Percentiles rank a stretch among this genome's conserved stretches.
Conservation (phyloP, 441 rosid species). For the Melastoma candidum region DNA sequence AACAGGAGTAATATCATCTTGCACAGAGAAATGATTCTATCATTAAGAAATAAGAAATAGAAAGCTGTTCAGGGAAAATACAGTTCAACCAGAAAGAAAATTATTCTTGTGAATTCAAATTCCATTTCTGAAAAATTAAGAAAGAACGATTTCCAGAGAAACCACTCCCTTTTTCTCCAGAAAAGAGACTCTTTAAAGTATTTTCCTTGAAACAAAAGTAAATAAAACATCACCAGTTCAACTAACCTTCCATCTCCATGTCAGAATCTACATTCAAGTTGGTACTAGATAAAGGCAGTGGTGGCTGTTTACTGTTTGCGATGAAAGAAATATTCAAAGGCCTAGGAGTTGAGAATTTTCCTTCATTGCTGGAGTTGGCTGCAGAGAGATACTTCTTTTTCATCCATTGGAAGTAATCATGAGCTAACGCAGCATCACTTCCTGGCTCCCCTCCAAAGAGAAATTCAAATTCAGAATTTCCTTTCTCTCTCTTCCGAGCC, state of each 20-base stretch:
- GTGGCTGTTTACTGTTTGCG: slow-evolving; percentile 9
- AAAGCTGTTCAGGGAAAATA: neutral
- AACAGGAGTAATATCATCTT: slow-evolving; percentile 66
- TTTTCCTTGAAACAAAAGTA: neutral
- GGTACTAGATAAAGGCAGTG: slow-evolving; percentile 12
- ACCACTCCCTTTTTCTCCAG: too few species aligned
- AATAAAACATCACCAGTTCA: slow-evolving; percentile 4
- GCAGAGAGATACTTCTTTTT: slow-evolving; percentile 20
- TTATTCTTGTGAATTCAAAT: too few species aligned
- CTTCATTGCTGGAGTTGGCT: slow-evolving; percentile 7
- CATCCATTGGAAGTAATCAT: slow-evolving; percentile 27
- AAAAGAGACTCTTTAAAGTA: too few species aligned
- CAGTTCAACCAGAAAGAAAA: slow-evolving; percentile 8
- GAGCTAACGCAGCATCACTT: slow-evolving; percentile 29
- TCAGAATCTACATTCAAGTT: slow-evolving; percentile 44
- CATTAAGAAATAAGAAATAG: neutral
- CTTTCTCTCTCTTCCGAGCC: slow-evolving; percentile 19
- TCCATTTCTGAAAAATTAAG: too few species aligned
- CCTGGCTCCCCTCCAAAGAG: slow-evolving; percentile 33
- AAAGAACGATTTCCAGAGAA: too few species aligned
- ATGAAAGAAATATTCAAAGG: slow-evolving; percentile 14
- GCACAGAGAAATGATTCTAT: slow-evolving; percentile 10
- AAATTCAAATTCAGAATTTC: slow-evolving; percentile 28
- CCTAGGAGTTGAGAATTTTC: neutral
- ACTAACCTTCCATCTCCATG: slow-evolving; percentile 89